Percentiles rank a stretch among this genome's conserved stretches.
These are phyloP conservation scores for Bryoglossum gracile DNA, from an alignment of 495 filamentous ascomycete species.

Conservation along the genomic window DNA sequence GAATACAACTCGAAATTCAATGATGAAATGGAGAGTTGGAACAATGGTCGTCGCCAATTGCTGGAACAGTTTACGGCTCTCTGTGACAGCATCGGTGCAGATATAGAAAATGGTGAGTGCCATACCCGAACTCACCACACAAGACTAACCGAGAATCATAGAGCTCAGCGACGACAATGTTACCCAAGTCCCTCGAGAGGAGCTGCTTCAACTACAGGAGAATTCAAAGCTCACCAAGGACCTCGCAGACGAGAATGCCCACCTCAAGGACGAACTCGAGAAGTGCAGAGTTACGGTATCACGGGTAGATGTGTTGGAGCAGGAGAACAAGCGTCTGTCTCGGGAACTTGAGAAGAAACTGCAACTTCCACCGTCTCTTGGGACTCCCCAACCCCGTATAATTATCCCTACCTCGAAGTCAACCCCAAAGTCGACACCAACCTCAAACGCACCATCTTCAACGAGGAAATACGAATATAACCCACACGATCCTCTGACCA, in stretches of 20 bases:
- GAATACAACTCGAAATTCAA: neutral
- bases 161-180: slow-evolving; percentile 16
- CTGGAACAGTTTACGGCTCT: slow-evolving; percentile 14
- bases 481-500: neutral
- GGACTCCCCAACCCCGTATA: neutral
- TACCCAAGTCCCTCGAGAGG: slow-evolving; percentile 4
- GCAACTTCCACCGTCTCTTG: neutral
- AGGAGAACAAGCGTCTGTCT: slow-evolving; percentile 17
- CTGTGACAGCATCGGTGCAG: slow-evolving; percentile 15
- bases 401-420: neutral
- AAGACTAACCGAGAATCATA: slow-evolving; percentile 4
- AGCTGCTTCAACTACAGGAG: slow-evolving; percentile 15
- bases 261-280: slow-evolving; percentile 10
- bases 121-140: neutral
- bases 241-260: slow-evolving; percentile 14
- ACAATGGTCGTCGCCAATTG: slow-evolving; percentile 14
- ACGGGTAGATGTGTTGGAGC: slow-evolving; percentile 4
- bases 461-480: neutral
- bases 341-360: slow-evolving; percentile 3
- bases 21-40: slow-evolving; percentile 20
- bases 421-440: neutral
- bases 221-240: slow-evolving; percentile 3
- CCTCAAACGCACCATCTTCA: slow-evolving; percentile 3
- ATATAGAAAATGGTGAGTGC: slow-evolving; percentile 13
- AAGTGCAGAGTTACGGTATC: neutral